Evolutionary conservation across 1,284 basidiomycete genomes (phyloP), one percentile per base, ranked within the genome.

Genomic region (Malassezia psittaci): DNA sequence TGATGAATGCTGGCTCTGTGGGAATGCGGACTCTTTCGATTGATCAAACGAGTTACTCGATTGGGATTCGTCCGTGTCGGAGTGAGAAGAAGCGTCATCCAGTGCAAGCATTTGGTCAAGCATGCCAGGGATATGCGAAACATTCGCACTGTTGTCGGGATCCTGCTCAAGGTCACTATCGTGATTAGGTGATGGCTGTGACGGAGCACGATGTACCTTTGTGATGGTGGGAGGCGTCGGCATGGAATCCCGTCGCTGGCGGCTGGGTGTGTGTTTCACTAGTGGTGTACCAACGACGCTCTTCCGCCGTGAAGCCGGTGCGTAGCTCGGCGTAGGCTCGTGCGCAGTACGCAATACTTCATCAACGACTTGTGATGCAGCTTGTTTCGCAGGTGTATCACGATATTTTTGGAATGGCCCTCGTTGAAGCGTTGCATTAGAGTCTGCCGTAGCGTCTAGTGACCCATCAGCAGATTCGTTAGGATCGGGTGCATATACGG

Each of bases 381-480:
- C 72, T 47, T 74, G 68, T 45, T 70, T 69, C n/a, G 64, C 71
- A 0, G 76, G 80, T n/a, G 80, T 80, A 52, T 78, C 24, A 7
- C 24, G 24, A 29, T 29, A 29, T 7, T 29, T 29, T 29, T 29
- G 4, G 7, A 29, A 29, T 29, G 24, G 24, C 24, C 24, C 24
- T 4, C 24, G 24, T 29, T 29, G 24, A 29, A 29, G 24, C 24
- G 24, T 29, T 29, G 24, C 24, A 7, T 29, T 29, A 29, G 24
- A 3, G 24, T 29, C 24, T 29, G 24, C 4, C 3, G 24, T 29
- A 4, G 24, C 7, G 24, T 29, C 7, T 7, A 29, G 7, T 29
- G 24, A 29, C 7, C 24, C 24, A 29, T 29, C 24, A 29, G 24
- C 24, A 29, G 24, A 29, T 29, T 29, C 24, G 24, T 29, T 29